Evolutionary conservation across 768 basidiomycete genomes (phyloP), one percentile per base, ranked within the genome.

Genomic region (Flagelloscypha sp.): DNA sequence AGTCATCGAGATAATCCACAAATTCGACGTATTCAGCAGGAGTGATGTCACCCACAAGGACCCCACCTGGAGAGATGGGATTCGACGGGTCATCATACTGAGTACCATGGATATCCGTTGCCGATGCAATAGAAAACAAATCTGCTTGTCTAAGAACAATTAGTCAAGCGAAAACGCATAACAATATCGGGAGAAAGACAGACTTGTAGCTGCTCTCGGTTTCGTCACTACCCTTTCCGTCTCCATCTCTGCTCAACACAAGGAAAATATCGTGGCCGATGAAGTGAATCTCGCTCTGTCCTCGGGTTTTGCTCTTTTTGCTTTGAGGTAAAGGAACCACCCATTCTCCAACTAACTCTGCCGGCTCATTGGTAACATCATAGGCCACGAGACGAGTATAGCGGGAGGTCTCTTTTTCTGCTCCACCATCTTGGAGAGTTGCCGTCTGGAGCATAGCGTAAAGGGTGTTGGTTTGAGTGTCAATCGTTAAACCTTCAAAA

Each of bases 381-480:
- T 68, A 83, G 0, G 69, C 71, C 27, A 79, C 52, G 18, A 81
- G 56, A 11, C 79, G 68, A 3, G 76, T 74, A 52, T 62, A 73
- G 6, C 71, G 58, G 0, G 65, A 63, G 7, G 68, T 73, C 4
- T 48, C 52, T 42, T 70, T 66, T 36, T 63, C 54, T 24, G 47
- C 43, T 0, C 73, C 74, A n/a, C 77, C 74, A 43, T 80, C 79
- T 43, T 82, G 79, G 3, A 76, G 66, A 1, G 72, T 64, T 0
- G 76, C 79, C 5, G 70, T 65, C 45, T 84, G 80, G 2, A 82
- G 62, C 46, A 81, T 65, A 0, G 68, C 76, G 48, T 76, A 82
- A 2, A 82, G 61, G 2, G 61, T 69, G 4, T 56, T 53, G 2
- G 70, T 72, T 5, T 57, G 46, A 0, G 66, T 45, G 38, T 72